phyloP scores from a whole-genome alignment of 2,329 filamentous ascomycete genomes.

The Cladosporium phlei region DNA sequence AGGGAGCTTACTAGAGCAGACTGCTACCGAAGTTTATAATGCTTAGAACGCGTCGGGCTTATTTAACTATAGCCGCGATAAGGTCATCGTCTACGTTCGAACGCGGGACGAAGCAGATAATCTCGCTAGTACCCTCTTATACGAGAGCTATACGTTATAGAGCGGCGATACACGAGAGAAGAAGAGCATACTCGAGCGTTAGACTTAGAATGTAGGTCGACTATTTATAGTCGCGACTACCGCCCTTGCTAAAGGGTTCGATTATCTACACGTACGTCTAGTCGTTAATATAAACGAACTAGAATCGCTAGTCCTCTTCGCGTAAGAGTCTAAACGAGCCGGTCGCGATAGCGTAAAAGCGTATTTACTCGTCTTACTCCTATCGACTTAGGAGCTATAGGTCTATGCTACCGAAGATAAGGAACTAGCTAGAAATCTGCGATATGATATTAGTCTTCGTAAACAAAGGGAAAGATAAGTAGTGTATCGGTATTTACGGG shows the following conservation, averaged over 20 bases:
- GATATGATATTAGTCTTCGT: neutral
- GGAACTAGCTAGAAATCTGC: neutral
- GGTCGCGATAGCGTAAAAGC: conserved; percentile 5
- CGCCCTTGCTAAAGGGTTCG: no score
- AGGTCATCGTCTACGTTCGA: conserved; percentile 5
- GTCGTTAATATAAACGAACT: conserved; percentile 13
- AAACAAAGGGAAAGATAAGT: conserved; percentile 1
- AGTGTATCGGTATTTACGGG: neutral
- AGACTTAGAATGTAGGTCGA: neutral
- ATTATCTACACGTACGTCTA: conserved; percentile 9
- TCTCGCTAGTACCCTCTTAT: conserved; percentile 1
- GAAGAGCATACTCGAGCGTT: conserved; percentile 3
- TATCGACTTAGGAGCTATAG: conserved; percentile 4
- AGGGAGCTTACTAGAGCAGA: no score
- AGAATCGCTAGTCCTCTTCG: conserved; percentile 12
- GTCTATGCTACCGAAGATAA: neutral
- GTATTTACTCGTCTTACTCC: conserved; percentile 13
- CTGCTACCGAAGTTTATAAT: no score
- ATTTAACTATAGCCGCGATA: no score
- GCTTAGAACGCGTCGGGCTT: no score
- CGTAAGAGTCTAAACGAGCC: conserved; percentile 11
- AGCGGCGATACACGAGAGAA: conserved; percentile 1
- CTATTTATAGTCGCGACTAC: neutral
- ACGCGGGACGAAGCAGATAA: conserved; percentile 2
- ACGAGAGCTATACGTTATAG: neutral